Conservation (phyloP, 768 basidiomycete genomes). For the Mycena olivaceomarginata region DNA sequence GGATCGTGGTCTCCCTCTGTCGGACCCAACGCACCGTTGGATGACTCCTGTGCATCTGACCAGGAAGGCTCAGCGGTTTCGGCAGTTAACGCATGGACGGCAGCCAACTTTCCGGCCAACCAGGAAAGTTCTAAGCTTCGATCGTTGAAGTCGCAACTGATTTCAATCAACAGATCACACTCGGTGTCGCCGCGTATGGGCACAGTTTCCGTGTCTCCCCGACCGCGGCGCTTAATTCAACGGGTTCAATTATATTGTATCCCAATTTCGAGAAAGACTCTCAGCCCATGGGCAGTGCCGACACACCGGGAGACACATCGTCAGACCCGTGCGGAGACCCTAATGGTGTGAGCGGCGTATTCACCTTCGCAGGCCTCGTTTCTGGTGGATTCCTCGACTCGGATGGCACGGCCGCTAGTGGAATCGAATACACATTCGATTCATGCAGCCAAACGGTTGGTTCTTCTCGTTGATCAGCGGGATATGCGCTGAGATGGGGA, state of each 20-base stretch:
- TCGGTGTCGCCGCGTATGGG: conserved; percentile 91
- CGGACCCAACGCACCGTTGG: conserved; percentile 91
- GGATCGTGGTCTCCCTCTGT: conserved; percentile 72
- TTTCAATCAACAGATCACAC: conserved; percentile 68
- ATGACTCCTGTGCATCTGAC: conserved; percentile 83
- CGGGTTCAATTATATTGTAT: conserved; percentile 63
- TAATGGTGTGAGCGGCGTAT: conserved; percentile 72
- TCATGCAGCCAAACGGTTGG: conserved; percentile 85
- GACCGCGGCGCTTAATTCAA: conserved; percentile 58
- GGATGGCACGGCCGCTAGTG: conserved; percentile 62
- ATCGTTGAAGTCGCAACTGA: background rate
- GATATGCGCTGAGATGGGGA: background rate
- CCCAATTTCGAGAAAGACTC: conserved; percentile 68
- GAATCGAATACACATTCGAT: conserved; percentile 74
- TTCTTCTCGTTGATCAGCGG: background rate
- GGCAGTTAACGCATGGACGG: conserved; percentile 84
- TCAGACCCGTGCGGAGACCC: conserved; percentile 77
- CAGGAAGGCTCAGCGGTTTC: conserved; percentile 86
- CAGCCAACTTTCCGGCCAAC: conserved; percentile 84
- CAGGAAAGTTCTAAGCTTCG: conserved; percentile 41
- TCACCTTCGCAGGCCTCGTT: conserved; percentile 79
- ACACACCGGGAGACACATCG: conserved; percentile 59
- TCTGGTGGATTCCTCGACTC: conserved; percentile 71
- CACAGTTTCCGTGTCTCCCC: conserved; percentile 77
- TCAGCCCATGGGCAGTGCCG: conserved; percentile 77